A percentile compares a stretch with the other conserved stretches of the same genome.
Evolutionary conservation across 2,329 filamentous ascomycete species (phyloP).

Genomic region (Emmonsia crescens): DNA sequence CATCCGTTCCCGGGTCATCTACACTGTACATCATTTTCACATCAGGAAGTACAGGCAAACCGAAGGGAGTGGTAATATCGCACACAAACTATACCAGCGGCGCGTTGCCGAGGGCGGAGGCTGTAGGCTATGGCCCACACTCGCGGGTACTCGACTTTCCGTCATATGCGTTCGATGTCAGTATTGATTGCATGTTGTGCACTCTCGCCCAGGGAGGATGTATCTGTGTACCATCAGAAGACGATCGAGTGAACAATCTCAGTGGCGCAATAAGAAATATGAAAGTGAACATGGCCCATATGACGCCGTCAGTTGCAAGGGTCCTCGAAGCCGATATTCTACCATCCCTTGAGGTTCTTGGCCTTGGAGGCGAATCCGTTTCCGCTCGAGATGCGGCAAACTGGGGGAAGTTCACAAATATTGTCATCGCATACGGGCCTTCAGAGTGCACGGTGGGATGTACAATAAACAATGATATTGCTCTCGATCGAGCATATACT

Average conservation of each 20-base stretch:
- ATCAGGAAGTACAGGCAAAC: constrained; percentile 43
- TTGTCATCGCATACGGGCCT: constrained; percentile 37
- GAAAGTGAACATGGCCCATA: constrained; percentile 44
- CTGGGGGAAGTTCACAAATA: constrained; percentile 32
- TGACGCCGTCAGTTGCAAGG: constrained; percentile 50
- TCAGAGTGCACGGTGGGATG: constrained; percentile 35
- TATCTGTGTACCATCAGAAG: constrained; percentile 46
- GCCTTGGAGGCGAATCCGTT: constrained; percentile 36
- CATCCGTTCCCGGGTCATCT: constrained; percentile 9
- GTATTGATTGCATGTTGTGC: constrained; percentile 44
- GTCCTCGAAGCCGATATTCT: constrained; percentile 35
- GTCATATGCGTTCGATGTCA: constrained; percentile 45
- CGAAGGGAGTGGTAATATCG: constrained; percentile 51
- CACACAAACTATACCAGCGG: constrained; percentile 50
- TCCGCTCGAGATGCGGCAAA: constrained; percentile 31
- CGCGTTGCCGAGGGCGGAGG: constrained; percentile 42
- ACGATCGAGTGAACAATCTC: constrained; percentile 41
- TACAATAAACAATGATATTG: constrained; percentile 28
- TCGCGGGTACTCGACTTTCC: constrained; percentile 53
- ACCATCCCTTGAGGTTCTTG: constrained; percentile 30
- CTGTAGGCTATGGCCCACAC: constrained; percentile 36
- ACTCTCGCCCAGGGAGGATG: constrained; percentile 48
- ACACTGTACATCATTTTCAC: constrained; percentile 50
- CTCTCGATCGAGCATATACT: constrained; percentile 25
- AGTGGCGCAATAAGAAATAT: constrained; percentile 40